Evolutionary conservation across 495 filamentous ascomycete species (phyloP).

Genomic region (Penicillium canescens): DNA sequence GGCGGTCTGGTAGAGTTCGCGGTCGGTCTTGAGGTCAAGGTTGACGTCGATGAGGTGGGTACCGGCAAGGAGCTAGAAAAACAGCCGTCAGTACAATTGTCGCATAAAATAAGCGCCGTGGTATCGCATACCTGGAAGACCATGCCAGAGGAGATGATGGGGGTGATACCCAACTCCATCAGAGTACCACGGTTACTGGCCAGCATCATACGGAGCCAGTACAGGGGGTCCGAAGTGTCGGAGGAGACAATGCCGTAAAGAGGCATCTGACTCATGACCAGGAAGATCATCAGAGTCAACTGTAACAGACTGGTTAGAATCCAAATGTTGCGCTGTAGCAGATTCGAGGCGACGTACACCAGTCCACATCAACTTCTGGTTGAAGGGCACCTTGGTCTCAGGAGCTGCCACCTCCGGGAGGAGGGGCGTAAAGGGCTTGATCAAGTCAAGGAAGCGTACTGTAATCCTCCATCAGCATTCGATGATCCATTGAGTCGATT

Average conservation of each 20-base stretch:
- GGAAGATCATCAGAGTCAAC: slow-evolving; percentile 94
- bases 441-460: slow-evolving; percentile 99
- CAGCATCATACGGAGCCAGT: slow-evolving; percentile 99
- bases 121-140: slow-evolving; percentile 81
- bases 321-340: slow-evolving; percentile 3
- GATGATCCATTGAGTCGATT: slow-evolving; percentile 30
- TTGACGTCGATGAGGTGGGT: slow-evolving; percentile 99
- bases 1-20: slow-evolving; percentile 98
- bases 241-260: slow-evolving; percentile 95
- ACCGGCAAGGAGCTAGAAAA: slow-evolving; percentile 78
- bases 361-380: slow-evolving; percentile 99
- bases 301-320: slow-evolving; percentile 40
- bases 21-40: slow-evolving; percentile 98
- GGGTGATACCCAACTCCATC: slow-evolving; percentile 99
- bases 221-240: slow-evolving; percentile 94
- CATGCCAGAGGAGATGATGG: slow-evolving; percentile 99
- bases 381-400: slow-evolving; percentile 95
- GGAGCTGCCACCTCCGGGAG: slow-evolving; percentile 98
- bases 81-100: slow-evolving; percentile 20
- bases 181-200: slow-evolving; percentile 97
- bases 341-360: slow-evolving; percentile 55
- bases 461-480: slow-evolving; percentile 26
- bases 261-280: slow-evolving; percentile 99
- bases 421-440: slow-evolving; percentile 99
- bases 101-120: slow-evolving; percentile 1